Base-by-base conservation (phyloP, 805 yeast genomes). In the Isabelozyma gotoi region DNA sequence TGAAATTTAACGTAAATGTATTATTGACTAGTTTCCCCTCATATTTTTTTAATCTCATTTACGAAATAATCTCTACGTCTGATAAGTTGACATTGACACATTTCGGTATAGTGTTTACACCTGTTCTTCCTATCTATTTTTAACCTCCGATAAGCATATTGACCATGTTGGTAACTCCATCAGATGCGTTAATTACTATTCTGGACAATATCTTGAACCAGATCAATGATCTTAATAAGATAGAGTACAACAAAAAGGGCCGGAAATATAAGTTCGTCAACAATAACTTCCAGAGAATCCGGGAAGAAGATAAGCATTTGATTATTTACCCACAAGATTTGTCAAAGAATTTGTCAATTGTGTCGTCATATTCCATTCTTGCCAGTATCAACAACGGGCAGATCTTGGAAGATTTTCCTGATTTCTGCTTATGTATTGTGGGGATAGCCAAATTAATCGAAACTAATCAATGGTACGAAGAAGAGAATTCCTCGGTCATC, bases 371-470 rank as follows among this genome's bases (percentile, higher is more conserved):
- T 54, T 54, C 54, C 33, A 76, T 78, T 33, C 59, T 78, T 29
- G 49, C 51, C 38, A 57, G 55, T 21, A 67, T 71, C 20, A 54
- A 56, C 39, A 52, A 54, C n/a, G 79, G 78, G 1, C 53, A 52
- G 3, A 56, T 78, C 3, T 45, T 77, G 7, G 32, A 51, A 5
- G 51, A 61, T 7, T 68, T 52, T 44, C 68, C 66, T 2, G 73
- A 73, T 37, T 63, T 78, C 24, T 77, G 81, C 47, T 61, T 76
- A 16, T 55, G 73, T 7, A 73, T 78, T 6, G 61, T 78, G 7
- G 79, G 79, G 18, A 73, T 75, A 1, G 79, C 84, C 6, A 56
- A 75, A 38, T 73, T 73, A 41, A 62, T 78, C 34, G 84, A 78
- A 50, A 46, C 58, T 19, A 71, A 76, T 42, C 59, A 59, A 42